phyloP scores from a whole-genome alignment of 83 land plant genomes.

The Isoetes engelmannii region DNA sequence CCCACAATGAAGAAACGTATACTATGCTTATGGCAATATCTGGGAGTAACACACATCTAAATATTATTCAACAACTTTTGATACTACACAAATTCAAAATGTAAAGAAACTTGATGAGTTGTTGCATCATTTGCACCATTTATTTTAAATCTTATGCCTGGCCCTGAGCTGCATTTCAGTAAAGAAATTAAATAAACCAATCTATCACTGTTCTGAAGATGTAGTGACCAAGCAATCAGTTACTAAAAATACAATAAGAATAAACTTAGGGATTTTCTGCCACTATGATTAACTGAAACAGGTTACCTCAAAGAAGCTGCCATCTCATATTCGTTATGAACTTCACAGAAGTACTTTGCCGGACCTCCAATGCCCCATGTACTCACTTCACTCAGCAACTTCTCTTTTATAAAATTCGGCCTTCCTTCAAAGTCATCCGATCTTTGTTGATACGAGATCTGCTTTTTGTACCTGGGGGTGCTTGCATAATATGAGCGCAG shows the following conservation, averaged over 20 bases:
- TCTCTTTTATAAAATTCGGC: constrained; percentile 21
- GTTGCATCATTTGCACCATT: no score
- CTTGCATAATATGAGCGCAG: no score
- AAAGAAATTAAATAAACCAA: not conserved
- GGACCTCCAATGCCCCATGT: constrained; percentile 76
- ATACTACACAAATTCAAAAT: no score
- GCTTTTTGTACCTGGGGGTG: no score
- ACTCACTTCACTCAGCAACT: constrained; percentile 48
- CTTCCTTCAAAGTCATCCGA: not conserved
- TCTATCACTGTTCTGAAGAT: not conserved
- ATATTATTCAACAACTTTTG: no score
- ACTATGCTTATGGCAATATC: constrained; percentile 42
- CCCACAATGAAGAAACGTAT: constrained; percentile 49
- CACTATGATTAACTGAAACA: not conserved
- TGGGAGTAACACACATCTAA: constrained; percentile 10
- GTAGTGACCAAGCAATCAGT: not conserved
- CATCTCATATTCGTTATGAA: constrained; percentile 31
- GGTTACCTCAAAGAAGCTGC: constrained; percentile 39
- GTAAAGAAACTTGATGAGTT: no score
- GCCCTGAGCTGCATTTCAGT: no score
- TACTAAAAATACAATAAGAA: no score
- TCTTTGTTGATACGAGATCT: no score
- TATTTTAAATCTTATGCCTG: no score
- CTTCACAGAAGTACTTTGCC: constrained; percentile 47
- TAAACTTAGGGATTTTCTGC: no score